These are phyloP conservation scores for Nannochloropsis granulata DNA, from an alignment of 108 stramenopile species.

Conservation along the genomic window DNA sequence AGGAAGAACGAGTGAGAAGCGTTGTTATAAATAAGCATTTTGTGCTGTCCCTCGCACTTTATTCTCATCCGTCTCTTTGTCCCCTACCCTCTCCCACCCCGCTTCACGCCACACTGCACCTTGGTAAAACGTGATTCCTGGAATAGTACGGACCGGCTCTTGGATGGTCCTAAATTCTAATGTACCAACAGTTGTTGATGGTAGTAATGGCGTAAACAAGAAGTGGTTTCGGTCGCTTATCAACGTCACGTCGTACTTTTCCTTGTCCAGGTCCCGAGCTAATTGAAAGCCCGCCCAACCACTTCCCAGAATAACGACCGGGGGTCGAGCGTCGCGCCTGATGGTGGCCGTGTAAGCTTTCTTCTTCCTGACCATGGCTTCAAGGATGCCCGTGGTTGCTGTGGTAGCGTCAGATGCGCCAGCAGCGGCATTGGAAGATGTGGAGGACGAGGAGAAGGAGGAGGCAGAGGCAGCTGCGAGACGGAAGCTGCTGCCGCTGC, in stretches of 20 bases:
- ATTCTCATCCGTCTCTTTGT: too few relatives aligned
- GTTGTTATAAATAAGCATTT: too few relatives aligned
- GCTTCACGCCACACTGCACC: too few relatives aligned
- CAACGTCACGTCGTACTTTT: constrained; percentile 41
- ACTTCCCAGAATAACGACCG: constrained; percentile 5
- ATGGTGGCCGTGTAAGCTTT: background rate
- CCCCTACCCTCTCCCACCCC: too few relatives aligned
- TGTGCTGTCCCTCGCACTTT: too few relatives aligned
- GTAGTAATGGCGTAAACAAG: constrained; percentile 88
- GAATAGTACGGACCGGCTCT: background rate
- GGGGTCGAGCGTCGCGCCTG: background rate
- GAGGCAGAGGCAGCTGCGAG: too few relatives aligned
- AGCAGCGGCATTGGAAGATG: background rate
- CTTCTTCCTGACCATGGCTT: background rate
- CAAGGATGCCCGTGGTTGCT: background rate
- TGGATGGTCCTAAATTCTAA: constrained; percentile 36
- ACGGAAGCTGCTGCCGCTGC: too few relatives aligned
- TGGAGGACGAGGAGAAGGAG: background rate
- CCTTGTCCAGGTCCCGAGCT: constrained; percentile 37
- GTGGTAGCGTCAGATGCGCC: background rate
- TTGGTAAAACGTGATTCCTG: background rate
- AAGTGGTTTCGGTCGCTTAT: constrained; percentile 60
- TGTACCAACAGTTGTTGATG: constrained; percentile 87
- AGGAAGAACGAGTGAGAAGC: background rate
- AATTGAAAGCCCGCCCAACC: constrained; percentile 23